Base-by-base conservation (phyloP, 179 eudicot species). In the Corrigiola litoralis region DNA sequence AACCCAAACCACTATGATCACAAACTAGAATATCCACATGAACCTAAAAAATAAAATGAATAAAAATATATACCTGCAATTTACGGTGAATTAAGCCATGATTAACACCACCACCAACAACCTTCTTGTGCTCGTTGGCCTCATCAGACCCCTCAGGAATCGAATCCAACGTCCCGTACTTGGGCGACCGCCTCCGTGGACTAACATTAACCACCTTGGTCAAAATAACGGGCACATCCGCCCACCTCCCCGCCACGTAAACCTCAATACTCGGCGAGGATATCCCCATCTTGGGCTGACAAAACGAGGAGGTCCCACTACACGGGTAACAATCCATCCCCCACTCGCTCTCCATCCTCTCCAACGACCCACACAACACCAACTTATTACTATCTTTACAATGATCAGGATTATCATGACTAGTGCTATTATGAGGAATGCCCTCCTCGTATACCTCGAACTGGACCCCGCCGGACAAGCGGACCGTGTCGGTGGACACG, bases 131-230 rank as follows among this genome's bases (percentile, higher is more conserved):
- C 81, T 90, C 82, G 51, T 69, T 87, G 5, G 70, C 69, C 76
- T 85, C 97, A 58, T 85, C 92, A 40, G 80, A 90, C 67, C 79
- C 95, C 72, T 90, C 97, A 0, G 97, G 95, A 17, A 90, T 90
- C 14, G 82, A 90, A 74, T 81, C 89, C 17, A 89, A 81, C 58
- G 68, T 65, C 54, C 62, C 33, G 33, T 78, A 75, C 68, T 84
- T 79, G 0, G 66, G 36, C 4, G 56, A 63, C 47, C 76, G 82
- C 74, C 86, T 62, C 66, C 92, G 68, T 20, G 97, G 97, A 61
- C 92, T 90, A 23, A 80, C 42, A 65, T 72, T 80, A 33, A 90
- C 75, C 59, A 79, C 84, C 77, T 88, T 90, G 14, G 92, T 85
- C 76, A 90, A 67, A 9, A 88, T 85, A 62, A 88, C 89, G 21